These are phyloP conservation scores for Fusarium euwallaceae DNA, from an alignment of 2,329 filamentous ascomycete species.

Conservation along the genomic window DNA sequence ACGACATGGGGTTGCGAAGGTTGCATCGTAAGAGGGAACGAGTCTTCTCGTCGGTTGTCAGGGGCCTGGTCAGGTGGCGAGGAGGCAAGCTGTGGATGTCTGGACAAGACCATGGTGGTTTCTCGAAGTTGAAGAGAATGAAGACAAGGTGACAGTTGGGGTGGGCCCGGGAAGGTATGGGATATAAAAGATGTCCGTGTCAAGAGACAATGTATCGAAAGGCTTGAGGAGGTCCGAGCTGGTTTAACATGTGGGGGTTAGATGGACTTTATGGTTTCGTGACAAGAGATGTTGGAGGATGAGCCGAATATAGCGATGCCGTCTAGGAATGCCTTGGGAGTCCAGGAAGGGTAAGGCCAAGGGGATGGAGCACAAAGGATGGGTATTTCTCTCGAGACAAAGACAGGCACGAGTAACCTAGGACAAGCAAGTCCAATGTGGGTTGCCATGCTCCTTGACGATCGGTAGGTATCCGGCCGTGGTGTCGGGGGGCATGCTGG, in stretches of 20 bases:
- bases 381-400: slow-evolving; percentile 33
- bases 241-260: slow-evolving; percentile 45
- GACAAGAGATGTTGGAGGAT: slow-evolving; percentile 22
- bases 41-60: neutral
- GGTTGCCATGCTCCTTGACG: slow-evolving; percentile 40
- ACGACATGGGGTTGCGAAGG: neutral
- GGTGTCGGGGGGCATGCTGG: slow-evolving; percentile 43
- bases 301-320: slow-evolving; percentile 28
- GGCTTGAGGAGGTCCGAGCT: slow-evolving; percentile 24
- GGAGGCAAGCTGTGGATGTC: slow-evolving; percentile 3
- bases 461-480: slow-evolving; percentile 46
- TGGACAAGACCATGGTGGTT: slow-evolving; percentile 27
- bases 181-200: slow-evolving; percentile 12
- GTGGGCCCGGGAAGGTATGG: neutral
- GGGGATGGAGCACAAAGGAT: slow-evolving; percentile 35
- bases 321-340: slow-evolving; percentile 32
- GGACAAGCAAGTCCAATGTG: slow-evolving; percentile 39
- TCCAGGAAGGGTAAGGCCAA: slow-evolving; percentile 41
- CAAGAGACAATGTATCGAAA: slow-evolving; percentile 30
- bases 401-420: slow-evolving; percentile 33
- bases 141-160: neutral
- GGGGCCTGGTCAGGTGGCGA: neutral
- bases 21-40: neutral
- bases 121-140: neutral
- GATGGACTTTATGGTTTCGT: slow-evolving; percentile 53